Evolutionary conservation across 2,329 filamentous ascomycete genomes (phyloP).

Genomic region (Macrophomina tecta): DNA sequence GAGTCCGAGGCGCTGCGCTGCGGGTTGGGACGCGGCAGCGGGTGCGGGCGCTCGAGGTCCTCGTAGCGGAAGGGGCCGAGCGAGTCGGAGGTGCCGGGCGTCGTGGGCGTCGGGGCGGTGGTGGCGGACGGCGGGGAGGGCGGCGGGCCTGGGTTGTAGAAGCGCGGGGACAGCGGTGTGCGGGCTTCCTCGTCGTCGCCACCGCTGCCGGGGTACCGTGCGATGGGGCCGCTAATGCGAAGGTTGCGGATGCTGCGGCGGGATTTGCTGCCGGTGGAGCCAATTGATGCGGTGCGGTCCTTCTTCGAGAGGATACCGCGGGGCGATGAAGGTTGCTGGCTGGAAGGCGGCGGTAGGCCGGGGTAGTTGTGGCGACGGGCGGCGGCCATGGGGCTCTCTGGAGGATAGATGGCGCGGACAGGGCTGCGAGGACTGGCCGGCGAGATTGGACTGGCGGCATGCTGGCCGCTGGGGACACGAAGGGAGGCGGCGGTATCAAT

Average conservation of each 20-base stretch:
- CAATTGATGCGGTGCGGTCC: conserved; percentile 44
- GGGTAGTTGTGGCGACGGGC: conserved; percentile 14
- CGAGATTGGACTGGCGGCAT: conserved; percentile 37
- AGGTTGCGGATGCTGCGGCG: conserved; percentile 59
- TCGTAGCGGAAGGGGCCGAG: conserved; percentile 41
- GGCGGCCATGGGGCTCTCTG: conserved; percentile 34
- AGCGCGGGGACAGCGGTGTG: conserved; percentile 62
- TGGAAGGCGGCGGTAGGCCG: conserved; percentile 10
- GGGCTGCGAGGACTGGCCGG: conserved; percentile 49
- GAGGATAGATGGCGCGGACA: conserved; percentile 56
- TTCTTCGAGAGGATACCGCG: conserved; percentile 46
- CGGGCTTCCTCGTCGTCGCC: conserved; percentile 56
- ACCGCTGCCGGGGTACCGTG: conserved; percentile 49
- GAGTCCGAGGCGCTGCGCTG: conserved; percentile 33
- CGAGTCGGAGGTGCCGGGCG: conserved; percentile 38
- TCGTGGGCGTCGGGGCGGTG: conserved; percentile 33
- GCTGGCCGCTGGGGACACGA: conserved; percentile 19
- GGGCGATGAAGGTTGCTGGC: conserved; percentile 32
- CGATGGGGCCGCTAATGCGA: conserved; percentile 63
- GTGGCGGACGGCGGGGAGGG: conserved; percentile 52
- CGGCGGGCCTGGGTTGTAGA: conserved; percentile 60
- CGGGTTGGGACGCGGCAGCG: conserved; percentile 41
- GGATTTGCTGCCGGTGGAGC: conserved; percentile 46
- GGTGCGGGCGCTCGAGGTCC: conserved; percentile 39
- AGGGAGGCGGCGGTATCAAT: conserved; percentile 38